A percentile compares a stretch with the other conserved stretches of the same genome.
Evolutionary conservation across 192 early-diverging fungal species (phyloP).

Genomic region (Coemansia sp.): DNA sequence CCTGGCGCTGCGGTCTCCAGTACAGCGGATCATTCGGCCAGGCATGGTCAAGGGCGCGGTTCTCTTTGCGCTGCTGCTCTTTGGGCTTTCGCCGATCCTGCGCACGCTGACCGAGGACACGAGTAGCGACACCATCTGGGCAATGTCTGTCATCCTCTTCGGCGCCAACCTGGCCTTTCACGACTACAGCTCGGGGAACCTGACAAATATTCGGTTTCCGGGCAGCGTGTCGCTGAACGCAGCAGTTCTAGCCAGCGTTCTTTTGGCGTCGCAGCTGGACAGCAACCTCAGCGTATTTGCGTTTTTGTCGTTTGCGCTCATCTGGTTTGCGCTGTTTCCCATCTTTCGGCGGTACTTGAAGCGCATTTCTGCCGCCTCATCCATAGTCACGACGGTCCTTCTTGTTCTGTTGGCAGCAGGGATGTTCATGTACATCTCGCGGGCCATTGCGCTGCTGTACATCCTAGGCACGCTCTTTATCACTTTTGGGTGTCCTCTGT

Average conservation of each 20-base stretch:
- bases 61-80: constrained; percentile 67
- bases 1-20: constrained; percentile 20
- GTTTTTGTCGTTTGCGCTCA: constrained; percentile 78
- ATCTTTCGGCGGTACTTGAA: constrained; percentile 76
- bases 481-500: constrained; percentile 81
- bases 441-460: constrained; percentile 62
- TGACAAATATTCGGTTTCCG: constrained; percentile 62
- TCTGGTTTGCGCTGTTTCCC: constrained; percentile 94
- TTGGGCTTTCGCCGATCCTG: constrained; percentile 85
- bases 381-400: constrained; percentile 52
- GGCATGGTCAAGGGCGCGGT: constrained; percentile 56
- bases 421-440: constrained; percentile 64
- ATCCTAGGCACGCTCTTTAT: constrained; percentile 68
- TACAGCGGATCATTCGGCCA: constrained; percentile 34
- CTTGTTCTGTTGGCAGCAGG: constrained; percentile 57
- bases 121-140: constrained; percentile 91
- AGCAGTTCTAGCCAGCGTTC: constrained; percentile 87
- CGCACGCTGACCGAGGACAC: constrained; percentile 86
- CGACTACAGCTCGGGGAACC: constrained; percentile 61
- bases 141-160: constrained; percentile 77
- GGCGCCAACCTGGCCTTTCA: constrained; percentile 84
- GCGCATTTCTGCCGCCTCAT: constrained; percentile 51
- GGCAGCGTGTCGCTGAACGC: constrained; percentile 97
- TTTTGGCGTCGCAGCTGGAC: constrained; percentile 79
- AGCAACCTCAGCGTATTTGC: constrained; percentile 84